Evolutionary conservation across 768 basidiomycete species (phyloP).

Genomic region (Asterophora parasitica): DNA sequence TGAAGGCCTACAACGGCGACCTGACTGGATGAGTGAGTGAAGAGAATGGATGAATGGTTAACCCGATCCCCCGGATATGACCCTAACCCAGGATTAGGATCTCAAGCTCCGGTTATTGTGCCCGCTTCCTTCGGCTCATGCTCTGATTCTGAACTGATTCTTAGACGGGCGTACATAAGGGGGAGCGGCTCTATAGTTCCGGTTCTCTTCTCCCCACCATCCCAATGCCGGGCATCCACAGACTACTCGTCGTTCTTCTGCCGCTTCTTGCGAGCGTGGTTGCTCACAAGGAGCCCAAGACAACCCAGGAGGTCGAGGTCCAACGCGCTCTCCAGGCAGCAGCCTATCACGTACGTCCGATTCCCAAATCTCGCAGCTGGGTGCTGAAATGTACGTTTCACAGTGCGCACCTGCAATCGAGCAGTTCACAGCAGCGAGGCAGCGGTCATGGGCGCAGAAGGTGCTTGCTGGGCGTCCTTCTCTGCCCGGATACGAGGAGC

Average conservation of each 20-base stretch:
- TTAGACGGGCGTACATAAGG: neutral
- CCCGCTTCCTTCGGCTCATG: slow-evolving; percentile 14
- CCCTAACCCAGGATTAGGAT: slow-evolving; percentile 18
- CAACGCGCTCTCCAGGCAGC: slow-evolving; percentile 47
- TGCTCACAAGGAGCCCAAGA: slow-evolving; percentile 42
- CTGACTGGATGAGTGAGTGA: neutral
- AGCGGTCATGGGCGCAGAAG: slow-evolving; percentile 42
- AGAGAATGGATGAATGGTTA: neutral
- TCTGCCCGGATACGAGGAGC: slow-evolving; percentile 35
- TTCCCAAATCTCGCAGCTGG: neutral
- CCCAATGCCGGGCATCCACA: neutral
- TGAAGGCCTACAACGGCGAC: neutral
- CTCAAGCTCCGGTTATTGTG: slow-evolving; percentile 5
- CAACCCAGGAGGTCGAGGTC: slow-evolving; percentile 41
- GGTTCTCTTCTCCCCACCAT: neutral
- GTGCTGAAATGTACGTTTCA: neutral
- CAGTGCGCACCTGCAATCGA: slow-evolving; percentile 52
- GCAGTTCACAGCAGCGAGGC: slow-evolving; percentile 44
- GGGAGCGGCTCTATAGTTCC: too few species aligned
- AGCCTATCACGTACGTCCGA: slow-evolving; percentile 42
- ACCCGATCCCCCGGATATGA: neutral
- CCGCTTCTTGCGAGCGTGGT: slow-evolving; percentile 17
- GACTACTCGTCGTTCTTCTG: slow-evolving; percentile 18
- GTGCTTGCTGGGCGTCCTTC: slow-evolving; percentile 35
- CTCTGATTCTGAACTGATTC: too few species aligned